These are phyloP conservation scores for Rubia yunnanensis DNA, from an alignment of 257 asterid species.

Conservation along the genomic window DNA sequence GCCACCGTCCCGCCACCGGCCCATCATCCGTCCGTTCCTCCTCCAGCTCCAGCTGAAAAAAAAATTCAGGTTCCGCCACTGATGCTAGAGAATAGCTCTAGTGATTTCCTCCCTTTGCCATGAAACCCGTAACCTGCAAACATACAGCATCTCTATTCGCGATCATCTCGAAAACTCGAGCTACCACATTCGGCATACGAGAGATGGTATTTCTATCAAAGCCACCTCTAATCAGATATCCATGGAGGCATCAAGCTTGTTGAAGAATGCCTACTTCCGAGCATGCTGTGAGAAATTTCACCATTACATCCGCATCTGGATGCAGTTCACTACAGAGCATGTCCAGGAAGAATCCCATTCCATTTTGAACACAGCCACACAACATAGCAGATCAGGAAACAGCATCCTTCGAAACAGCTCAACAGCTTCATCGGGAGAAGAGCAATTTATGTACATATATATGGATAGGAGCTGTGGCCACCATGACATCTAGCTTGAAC, in stretches of 20 bases:
- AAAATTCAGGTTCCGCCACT: no score
- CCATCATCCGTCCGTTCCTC: no score
- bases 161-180: conserved; percentile 37
- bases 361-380: conserved; percentile 48
- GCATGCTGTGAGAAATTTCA: conserved; percentile 49
- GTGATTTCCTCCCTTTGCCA: conserved; percentile 52
- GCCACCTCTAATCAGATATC: conserved; percentile 36
- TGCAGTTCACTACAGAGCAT: conserved; percentile 36
- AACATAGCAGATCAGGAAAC: conserved; percentile 45
- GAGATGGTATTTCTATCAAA: conserved; percentile 40
- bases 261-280: conserved; percentile 63
- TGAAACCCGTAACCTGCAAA: conserved; percentile 59
- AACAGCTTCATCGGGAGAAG: conserved; percentile 51
- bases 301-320: conserved; percentile 43
- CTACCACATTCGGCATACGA: conserved; percentile 74
- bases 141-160: conserved; percentile 54
- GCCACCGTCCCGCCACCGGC: no score
- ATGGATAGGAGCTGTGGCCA: conserved; percentile 70
- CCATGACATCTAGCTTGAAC: conserved; percentile 36
- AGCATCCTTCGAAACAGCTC: conserved; percentile 41
- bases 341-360: conserved; percentile 41
- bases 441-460: conserved; percentile 76
- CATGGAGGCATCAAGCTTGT: conserved; percentile 57
- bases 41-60: no score
- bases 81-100: conserved; percentile 37